Percentiles rank a stretch among this genome's conserved stretches.
Conservation (phyloP, 177 flowering plant species). For the Tripterygium wilfordii region DNA sequence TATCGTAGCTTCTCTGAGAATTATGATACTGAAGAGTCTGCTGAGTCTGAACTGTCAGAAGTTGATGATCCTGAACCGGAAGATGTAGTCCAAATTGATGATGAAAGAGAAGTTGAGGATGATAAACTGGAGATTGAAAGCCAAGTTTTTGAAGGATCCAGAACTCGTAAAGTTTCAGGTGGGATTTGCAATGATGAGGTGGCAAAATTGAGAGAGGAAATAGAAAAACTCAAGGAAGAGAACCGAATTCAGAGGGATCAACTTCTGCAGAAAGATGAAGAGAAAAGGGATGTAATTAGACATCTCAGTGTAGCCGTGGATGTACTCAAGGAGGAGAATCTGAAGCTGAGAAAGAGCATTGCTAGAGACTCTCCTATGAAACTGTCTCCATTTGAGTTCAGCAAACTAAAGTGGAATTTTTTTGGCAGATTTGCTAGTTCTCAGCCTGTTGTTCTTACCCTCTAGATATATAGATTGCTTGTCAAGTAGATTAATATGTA, state of each 20-base stretch:
- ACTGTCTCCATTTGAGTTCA: conserved; percentile 26
- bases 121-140: background rate
- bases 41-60: conserved; percentile 72
- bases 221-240: conserved; percentile 43
- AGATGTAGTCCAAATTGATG: conserved; percentile 19
- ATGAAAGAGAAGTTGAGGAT: conserved; percentile 5
- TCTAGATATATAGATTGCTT: conserved; percentile 13
- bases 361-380: conserved; percentile 28
- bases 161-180: conserved; percentile 1
- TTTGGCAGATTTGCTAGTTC: conserved; percentile 43
- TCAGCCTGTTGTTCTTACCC: too few species aligned
- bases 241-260: conserved; percentile 36
- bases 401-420: conserved; percentile 34
- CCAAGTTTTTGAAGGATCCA: too few species aligned
- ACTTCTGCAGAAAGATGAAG: conserved; percentile 67
- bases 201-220: conserved; percentile 37
- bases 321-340: conserved; percentile 61
- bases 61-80: conserved; percentile 66
- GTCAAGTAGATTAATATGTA: too few species aligned
- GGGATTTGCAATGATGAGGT: conserved; percentile 6
- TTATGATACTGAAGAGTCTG: conserved; percentile 41
- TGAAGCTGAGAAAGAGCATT: conserved; percentile 26
- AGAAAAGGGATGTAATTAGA: conserved; percentile 84
- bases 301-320: conserved; percentile 69
- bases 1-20: conserved; percentile 42